Percentiles rank a stretch among this genome's conserved stretches.
Evolutionary conservation across 2,329 filamentous ascomycete genomes (phyloP).

Genomic region (Emericellopsis cladophorae): DNA sequence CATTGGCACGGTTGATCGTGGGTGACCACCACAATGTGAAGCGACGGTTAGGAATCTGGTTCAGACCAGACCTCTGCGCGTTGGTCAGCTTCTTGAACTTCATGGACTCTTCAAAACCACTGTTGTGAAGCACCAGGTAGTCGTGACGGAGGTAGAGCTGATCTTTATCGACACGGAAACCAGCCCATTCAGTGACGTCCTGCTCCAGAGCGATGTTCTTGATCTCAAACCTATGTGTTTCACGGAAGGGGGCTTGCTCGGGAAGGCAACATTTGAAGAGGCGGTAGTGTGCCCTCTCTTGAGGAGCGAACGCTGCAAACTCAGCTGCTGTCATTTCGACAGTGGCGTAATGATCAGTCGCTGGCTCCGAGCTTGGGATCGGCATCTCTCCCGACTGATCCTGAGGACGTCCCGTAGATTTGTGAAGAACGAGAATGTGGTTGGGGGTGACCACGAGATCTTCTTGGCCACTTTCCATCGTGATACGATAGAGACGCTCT

Average conservation of each 20-base stretch:
- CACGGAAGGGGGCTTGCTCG: conserved; percentile 4
- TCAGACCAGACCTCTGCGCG: conserved; percentile 89
- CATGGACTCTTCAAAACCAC: conserved; percentile 55
- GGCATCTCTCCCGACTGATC: too few relatives aligned
- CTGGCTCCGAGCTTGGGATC: conserved; percentile 4
- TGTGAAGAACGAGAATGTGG: conserved; percentile 32
- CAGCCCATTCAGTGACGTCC: conserved; percentile 30
- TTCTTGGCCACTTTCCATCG: conserved; percentile 24
- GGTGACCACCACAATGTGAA: conserved; percentile 98
- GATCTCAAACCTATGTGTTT: conserved; percentile 22
- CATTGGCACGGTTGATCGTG: conserved; percentile 89
- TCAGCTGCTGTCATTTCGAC: conserved; percentile 32
- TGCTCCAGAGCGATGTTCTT: conserved; percentile 27
- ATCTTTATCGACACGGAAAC: conserved; percentile 36
- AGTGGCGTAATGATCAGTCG: conserved; percentile 19
- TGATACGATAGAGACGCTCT: conserved; percentile 34
- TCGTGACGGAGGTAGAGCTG: conserved; percentile 37
- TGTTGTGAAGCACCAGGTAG: conserved; percentile 31
- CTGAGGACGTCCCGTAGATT: conserved; percentile 8
- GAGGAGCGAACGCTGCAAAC: conserved; percentile 23
- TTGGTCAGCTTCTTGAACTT: conserved; percentile 99
- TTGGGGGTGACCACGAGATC: conserved; percentile 36
- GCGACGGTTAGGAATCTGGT: conserved; percentile 96
- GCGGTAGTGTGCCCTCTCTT: conserved; percentile 20
- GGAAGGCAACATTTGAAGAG: conserved; percentile 16